Conservation (phyloP, 2,329 filamentous ascomycete species). For the Zymoseptoria pseudotritici region DNA sequence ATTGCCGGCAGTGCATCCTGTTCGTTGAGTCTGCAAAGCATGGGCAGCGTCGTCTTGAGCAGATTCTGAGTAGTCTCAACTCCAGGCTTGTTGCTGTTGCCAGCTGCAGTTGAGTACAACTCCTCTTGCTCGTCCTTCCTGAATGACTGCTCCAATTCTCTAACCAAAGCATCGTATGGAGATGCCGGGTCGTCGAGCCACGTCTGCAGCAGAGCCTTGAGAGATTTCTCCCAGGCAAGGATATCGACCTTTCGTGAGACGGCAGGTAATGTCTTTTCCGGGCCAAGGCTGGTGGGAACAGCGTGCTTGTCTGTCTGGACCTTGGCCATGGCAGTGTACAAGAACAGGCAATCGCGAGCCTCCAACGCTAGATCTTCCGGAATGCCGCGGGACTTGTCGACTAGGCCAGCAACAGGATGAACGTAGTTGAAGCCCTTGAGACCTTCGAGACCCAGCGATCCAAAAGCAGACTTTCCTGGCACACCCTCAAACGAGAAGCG, state of each 20-base stretch:
- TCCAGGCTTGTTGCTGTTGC: constrained; percentile 4
- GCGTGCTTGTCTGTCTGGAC: constrained; percentile 40
- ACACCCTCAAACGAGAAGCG: constrained; percentile 48
- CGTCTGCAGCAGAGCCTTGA: constrained; percentile 51
- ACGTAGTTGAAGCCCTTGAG: constrained; percentile 50
- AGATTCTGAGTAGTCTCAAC: constrained; percentile 21
- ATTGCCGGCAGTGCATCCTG: constrained; percentile 64
- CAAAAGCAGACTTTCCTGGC: constrained; percentile 34
- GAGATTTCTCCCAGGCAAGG: constrained; percentile 53
- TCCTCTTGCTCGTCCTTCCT: constrained; percentile 17
- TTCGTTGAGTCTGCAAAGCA: constrained; percentile 54
- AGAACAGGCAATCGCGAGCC: constrained; percentile 58
- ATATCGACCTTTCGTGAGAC: constrained; percentile 59
- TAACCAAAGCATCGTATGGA: constrained; percentile 46
- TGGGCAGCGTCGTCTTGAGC: constrained; percentile 45
- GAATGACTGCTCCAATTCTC: constrained; percentile 38
- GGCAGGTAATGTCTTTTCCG: constrained; percentile 42
- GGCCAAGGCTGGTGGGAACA: constrained; percentile 46
- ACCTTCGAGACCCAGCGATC: constrained; percentile 42
- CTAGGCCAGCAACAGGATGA: constrained; percentile 59
- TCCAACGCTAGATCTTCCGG: constrained; percentile 64
- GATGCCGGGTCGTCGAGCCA: constrained; percentile 55
- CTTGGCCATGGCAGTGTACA: constrained; percentile 59
- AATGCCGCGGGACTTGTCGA: constrained; percentile 54
- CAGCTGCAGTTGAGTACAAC: constrained; percentile 16